Base-by-base conservation (phyloP, 108 stramenopile genomes). In the Licmophora abbreviata region DNA sequence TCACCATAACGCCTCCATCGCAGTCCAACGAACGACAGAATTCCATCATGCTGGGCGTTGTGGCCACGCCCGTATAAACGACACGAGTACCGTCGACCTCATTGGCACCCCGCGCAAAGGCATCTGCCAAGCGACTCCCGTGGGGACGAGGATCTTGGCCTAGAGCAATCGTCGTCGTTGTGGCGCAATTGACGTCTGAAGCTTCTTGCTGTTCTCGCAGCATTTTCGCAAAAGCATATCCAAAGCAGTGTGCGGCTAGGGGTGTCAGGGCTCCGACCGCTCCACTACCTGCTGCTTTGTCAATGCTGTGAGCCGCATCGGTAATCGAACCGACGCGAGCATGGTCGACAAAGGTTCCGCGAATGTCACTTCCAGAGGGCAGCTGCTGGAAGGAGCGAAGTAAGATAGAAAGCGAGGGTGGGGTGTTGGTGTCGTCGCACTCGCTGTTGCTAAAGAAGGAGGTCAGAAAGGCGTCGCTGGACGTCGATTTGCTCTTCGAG, bases 1-100 rank as follows among this genome's bases (percentile, higher is more conserved):
- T 91, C 14, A 85, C 69, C 76, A 89, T 89, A 30, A 77, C 79
- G 18, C 69, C 80, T 52, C 77, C 87, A 54, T 82, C 66, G 46
- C 79, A 81, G 18, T 66, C 59, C 0, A 45, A 58, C 29, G 79
- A 46, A 21, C 81, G 56, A 56, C 79, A 77, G 61, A 83, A 77
- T 35, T 77, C 59, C 48, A 64, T 74, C 68, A 85, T 75, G 45
- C 75, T 61, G 0, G 87, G 87, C 40, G 87, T 89, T 12, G 80
- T 73, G 0, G 87, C 81, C 26, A 89, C 41, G 25, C 83, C 83
- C 1, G 79, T 83, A 44, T 85, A 83, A 7, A 73, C 38, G 0
- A 83, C 83, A 28, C 49, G 30, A 4, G 68, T 44, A 10, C 55
- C 59, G 8, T 59, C 56, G 0, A 77, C 69, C 31, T 53, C 52